phyloP scores from a whole-genome alignment of 2,329 filamentous ascomycete species.

The Monilinia fructigena region DNA sequence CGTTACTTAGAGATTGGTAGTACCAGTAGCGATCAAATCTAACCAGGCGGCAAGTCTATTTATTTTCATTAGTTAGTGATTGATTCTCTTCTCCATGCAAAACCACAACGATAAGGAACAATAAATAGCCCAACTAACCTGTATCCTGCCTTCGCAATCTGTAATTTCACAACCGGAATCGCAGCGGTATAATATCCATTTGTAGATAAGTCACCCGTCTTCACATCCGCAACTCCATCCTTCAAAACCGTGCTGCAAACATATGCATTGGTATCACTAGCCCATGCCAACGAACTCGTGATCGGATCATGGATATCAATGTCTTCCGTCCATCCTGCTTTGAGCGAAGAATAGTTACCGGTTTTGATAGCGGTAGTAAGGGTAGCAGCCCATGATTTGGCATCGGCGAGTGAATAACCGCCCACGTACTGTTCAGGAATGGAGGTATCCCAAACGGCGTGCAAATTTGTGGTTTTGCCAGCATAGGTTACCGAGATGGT shows the following conservation, averaged over 20 bases:
- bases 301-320: constrained; percentile 29
- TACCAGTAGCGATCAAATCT: constrained; percentile 53
- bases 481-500: constrained; percentile 63
- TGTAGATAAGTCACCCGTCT: constrained; percentile 57
- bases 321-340: constrained; percentile 28
- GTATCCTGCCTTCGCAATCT: constrained; percentile 67
- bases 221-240: constrained; percentile 55
- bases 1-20: constrained; percentile 13
- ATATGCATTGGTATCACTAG: constrained; percentile 59
- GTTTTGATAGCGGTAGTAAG: constrained; percentile 54
- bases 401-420: constrained; percentile 50
- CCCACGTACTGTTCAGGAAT: constrained; percentile 55
- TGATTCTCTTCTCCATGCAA: neutral
- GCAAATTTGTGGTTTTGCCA: constrained; percentile 58
- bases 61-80: neutral
- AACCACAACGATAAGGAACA: neutral
- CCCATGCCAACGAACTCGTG: constrained; percentile 56
- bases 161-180: constrained; percentile 59
- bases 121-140: constrained; percentile 40
- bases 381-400: constrained; percentile 55
- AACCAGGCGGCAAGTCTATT: constrained; percentile 61
- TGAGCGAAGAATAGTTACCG: constrained; percentile 51
- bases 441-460: constrained; percentile 59
- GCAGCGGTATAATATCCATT: constrained; percentile 60
- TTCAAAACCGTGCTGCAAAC: constrained; percentile 63